Base-by-base conservation (phyloP, 2,329 filamentous ascomycete species). In the Diplocarpon mali region DNA sequence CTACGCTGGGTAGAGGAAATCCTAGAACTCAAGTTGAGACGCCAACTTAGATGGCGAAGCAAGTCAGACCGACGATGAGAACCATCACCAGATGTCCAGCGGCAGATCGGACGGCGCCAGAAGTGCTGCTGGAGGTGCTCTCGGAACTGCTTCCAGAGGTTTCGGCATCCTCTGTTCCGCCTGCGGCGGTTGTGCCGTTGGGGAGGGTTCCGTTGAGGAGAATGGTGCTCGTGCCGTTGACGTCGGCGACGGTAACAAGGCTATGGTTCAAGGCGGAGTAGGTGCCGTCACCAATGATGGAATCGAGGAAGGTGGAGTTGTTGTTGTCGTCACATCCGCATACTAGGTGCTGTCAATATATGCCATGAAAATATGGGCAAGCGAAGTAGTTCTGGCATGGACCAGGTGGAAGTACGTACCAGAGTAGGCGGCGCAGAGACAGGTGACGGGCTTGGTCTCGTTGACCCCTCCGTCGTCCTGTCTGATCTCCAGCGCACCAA, bases 131-230 rank as follows among this genome's bases (percentile, higher is more conserved):
- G 0, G 44, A 38, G 8, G 38, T 30, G 8, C 46, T 44, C 1
- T 48, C 65, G n/a, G 63, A 65, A 15, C 52, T 61, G 7, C 69
- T 60, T 14, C 15, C 28, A 17, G 16, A 24, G 9, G 34, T 24
- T 14, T 30, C 17, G 2, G 41, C 35, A 38, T 64, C 60, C 1
- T 69, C 68, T 12, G 60, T 64, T 20, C 68, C 71, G 11, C 67
- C 69, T 5, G 67, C 48, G 0, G 71, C 69, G 0, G 76, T 80
- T 0, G 80, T 83, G 39, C 76, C 77, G 53, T 83, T 82, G 27
- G 79, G 75, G 3, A 90, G 66, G 0, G 81, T 84, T n/a, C 85
- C 85, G 60, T 88, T 87, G 60, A 90, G 66, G 27, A 85, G 67
- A 31, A 92, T 72, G 1, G 75, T 80, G 50, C 65, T 65, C 1